phyloP scores from a whole-genome alignment of 768 basidiomycete genomes.

The Cubamyces sp. region DNA sequence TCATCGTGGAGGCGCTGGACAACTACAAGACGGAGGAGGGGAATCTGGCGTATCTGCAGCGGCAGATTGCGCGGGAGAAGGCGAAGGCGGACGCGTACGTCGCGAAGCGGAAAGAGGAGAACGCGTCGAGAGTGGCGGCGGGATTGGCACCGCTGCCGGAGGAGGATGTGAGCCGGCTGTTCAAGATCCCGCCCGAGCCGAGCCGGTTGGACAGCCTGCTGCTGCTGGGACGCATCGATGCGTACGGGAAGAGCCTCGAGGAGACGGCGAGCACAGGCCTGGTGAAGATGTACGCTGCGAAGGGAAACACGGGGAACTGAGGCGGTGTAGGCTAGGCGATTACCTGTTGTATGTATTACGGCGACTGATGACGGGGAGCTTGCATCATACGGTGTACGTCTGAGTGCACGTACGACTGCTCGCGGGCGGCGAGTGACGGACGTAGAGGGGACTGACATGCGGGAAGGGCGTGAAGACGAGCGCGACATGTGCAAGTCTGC shows the following conservation, averaged over 20 bases:
- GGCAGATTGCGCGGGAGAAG: slow-evolving; percentile 89
- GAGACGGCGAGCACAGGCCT: slow-evolving; percentile 60
- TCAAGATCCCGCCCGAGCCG: slow-evolving; percentile 89
- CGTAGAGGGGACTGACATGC: slow-evolving; percentile 7
- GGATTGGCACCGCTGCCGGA: slow-evolving; percentile 87
- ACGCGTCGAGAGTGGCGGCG: slow-evolving; percentile 73
- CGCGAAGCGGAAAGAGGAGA: slow-evolving; percentile 89
- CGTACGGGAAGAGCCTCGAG: slow-evolving; percentile 77
- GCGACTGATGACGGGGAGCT: slow-evolving; percentile 1
- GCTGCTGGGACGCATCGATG: slow-evolving; percentile 86
- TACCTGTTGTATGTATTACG: slow-evolving; percentile 19
- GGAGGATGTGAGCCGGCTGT: slow-evolving; percentile 81
- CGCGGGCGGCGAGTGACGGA: slow-evolving; percentile 4
- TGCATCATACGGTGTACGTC: background rate
- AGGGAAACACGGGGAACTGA: slow-evolving; percentile 38
- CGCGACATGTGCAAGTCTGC: background rate
- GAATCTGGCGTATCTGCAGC: slow-evolving; percentile 84
- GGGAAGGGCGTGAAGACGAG: slow-evolving; percentile 12
- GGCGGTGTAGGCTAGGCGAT: slow-evolving; percentile 7
- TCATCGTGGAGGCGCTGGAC: slow-evolving; percentile 85
- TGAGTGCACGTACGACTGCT: too few species aligned
- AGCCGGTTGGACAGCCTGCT: slow-evolving; percentile 87
- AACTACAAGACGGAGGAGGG: slow-evolving; percentile 89
- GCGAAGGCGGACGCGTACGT: slow-evolving; percentile 77
- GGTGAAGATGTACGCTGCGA: slow-evolving; percentile 85